A percentile compares a stretch with the other conserved stretches of the same genome.
Conservation (phyloP, 306 rosid species). For the Rosa chinensis region DNA sequence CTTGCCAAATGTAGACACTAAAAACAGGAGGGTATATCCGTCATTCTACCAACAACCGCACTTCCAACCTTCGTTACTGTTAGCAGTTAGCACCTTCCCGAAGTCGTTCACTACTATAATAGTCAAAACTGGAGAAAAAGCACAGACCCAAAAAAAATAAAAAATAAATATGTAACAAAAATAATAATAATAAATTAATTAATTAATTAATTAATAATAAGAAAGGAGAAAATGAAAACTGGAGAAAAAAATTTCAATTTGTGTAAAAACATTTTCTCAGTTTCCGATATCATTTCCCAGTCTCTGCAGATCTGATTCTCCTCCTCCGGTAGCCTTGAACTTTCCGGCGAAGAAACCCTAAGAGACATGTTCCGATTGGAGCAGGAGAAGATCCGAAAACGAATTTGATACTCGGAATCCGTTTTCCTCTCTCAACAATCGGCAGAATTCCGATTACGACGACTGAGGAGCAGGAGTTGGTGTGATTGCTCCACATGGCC, state of each 20-base stretch:
- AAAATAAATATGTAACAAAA: too few relatives aligned
- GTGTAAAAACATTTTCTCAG: not conserved
- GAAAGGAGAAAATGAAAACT: not conserved
- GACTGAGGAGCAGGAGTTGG: too few relatives aligned
- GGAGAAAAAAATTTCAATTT: not conserved
- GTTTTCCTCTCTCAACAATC: not conserved
- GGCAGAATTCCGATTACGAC: not conserved
- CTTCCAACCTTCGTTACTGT: not conserved
- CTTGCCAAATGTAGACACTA: not conserved
- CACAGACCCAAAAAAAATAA: not conserved
- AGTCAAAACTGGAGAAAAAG: constrained; percentile 1
- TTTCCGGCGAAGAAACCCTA: constrained; percentile 21
- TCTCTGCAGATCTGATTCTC: constrained; percentile 27
- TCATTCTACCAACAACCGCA: not conserved
- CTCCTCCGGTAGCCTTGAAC: not conserved
- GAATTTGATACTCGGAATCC: constrained; percentile 33
- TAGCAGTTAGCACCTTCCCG: constrained; percentile 10
- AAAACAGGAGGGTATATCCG: constrained; percentile 5
- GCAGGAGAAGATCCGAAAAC: constrained; percentile 57
- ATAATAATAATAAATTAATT: not conserved
- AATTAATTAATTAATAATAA: not conserved
- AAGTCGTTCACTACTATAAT: not conserved
- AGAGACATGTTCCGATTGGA: constrained; percentile 43
- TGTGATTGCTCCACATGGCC: constrained; percentile 46
- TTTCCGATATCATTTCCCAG: not conserved